A percentile compares a stretch with the other conserved stretches of the same genome.
These are phyloP conservation scores for Microstegium vimineum DNA, from an alignment of 176 grass and related monocot species.

Conservation along the genomic window DNA sequence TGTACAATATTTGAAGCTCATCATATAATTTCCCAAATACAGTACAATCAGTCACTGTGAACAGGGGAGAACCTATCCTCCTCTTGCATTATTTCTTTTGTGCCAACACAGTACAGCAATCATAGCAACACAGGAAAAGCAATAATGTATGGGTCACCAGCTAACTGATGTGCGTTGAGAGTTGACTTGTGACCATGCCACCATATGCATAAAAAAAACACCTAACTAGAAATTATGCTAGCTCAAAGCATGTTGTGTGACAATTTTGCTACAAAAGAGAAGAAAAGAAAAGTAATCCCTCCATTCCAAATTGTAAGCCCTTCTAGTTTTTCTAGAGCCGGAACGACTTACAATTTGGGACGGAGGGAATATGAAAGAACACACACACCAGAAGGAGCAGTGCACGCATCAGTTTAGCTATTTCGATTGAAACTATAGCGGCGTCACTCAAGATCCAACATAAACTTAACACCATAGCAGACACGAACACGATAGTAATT, in stretches of 20 bases:
- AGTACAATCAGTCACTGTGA: neutral
- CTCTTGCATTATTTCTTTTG: neutral
- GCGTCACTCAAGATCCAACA: neutral
- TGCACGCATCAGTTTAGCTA: neutral
- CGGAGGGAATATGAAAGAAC: neutral
- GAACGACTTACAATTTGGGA: no score
- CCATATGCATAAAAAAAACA: neutral
- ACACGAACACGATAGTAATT: neutral
- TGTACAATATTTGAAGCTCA: conserved; percentile 5
- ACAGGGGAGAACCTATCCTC: neutral
- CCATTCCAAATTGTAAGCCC: no score
- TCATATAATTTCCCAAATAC: neutral
- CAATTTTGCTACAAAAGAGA: neutral
- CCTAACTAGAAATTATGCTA: neutral
- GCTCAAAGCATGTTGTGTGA: neutral
- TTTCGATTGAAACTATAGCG: neutral
- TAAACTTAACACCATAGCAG: neutral
- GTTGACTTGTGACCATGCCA: neutral
- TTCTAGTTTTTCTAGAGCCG: no score
- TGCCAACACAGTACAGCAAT: neutral
- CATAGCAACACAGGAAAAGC: neutral
- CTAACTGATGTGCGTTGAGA: neutral
- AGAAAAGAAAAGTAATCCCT: neutral
- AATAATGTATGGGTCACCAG: neutral
- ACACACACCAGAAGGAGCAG: neutral